A percentile compares a stretch with the other conserved stretches of the same genome.
Evolutionary conservation across 2,329 filamentous ascomycete genomes (phyloP).

Genomic region (Ascochyta koolunga): DNA sequence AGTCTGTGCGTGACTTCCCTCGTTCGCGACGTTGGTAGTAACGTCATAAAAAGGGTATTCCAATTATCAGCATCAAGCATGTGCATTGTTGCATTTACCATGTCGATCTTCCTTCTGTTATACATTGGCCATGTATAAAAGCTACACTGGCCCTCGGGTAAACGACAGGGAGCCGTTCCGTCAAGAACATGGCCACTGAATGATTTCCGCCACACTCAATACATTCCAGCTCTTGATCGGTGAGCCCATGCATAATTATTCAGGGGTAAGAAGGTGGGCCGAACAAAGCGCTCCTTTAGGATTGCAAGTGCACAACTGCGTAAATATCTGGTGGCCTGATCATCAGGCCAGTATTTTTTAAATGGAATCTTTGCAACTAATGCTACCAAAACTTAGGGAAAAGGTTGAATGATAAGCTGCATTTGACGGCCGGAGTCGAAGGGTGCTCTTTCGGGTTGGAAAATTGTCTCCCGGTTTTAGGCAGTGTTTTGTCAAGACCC

Average conservation of each 20-base stretch:
- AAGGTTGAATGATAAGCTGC: background rate
- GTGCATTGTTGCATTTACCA: background rate
- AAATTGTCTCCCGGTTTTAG: too few relatives aligned
- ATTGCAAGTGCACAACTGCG: background rate
- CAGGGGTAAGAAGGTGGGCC: conserved; percentile 10
- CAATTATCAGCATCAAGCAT: background rate
- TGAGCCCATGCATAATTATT: background rate
- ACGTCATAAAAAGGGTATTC: background rate
- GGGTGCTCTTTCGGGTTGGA: too few relatives aligned
- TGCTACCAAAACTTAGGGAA: background rate
- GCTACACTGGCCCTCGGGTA: background rate
- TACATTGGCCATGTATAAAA: background rate
- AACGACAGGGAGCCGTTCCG: conserved; percentile 4
- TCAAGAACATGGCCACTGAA: background rate
- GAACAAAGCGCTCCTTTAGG: conserved; percentile 3
- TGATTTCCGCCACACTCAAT: background rate
- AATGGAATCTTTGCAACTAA: background rate
- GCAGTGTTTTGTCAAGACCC: too few relatives aligned
- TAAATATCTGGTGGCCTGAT: conserved; percentile 1
- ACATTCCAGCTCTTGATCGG: conserved; percentile 5
- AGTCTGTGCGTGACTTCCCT: background rate
- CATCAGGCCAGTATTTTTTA: background rate
- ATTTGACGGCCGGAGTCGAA: too few relatives aligned
- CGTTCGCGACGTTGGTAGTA: background rate
- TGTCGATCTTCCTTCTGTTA: background rate